Evolutionary conservation across 164 flowering plant genomes (phyloP), one percentile per base, ranked within the genome.

Genomic region (Liriodendron chinense): DNA sequence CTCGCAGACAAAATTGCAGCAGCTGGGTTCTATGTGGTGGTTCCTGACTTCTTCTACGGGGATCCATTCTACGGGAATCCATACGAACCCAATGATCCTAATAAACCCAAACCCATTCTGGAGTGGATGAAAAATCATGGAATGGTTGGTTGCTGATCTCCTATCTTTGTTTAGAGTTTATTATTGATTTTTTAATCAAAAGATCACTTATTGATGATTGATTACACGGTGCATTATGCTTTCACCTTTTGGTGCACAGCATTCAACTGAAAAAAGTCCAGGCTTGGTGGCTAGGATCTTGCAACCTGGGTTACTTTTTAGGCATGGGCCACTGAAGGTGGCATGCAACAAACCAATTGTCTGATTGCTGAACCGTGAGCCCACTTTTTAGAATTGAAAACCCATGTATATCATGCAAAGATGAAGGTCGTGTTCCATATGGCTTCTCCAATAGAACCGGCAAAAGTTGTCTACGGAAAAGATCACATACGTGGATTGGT

Each of bases 1-100:
- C 88, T 89, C 10, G 92, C 92, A n/a, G 91, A 91, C 80, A 89
- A 86, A 78, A 80, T 89, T 84, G 90, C 92, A 28, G 82, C 84
- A 48, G 86, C 85, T 74, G 94, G 92, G 69, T 89, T 62, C 72
- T 85, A 76, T 82, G 91, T 86, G 65, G 89, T 83, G 69, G 91
- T 84, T 78, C 94, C 92, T 57, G 94, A 90, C 72, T 86, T 86
- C 85, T 76, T 89, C 8, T 61, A 84, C 78, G 89, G 89, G 49
- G 92, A 91, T n/a, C n/a, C n/a, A n/a, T n/a, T n/a, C n/a, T n/a
- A n/a, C n/a, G n/a, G n/a, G n/a, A n/a, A n/a, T 72, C 85, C 89
- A 20, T 87, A 69, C 74, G 76, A 2, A 10, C 83, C 90, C 73
- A 70, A 77, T 0, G 75, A 81, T 65, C 24, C 79, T 62, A 79